Percentiles rank a stretch among this genome's conserved stretches.
Conservation (phyloP, 2,329 filamentous ascomycete species). For the Arthrocladium fulminans region DNA sequence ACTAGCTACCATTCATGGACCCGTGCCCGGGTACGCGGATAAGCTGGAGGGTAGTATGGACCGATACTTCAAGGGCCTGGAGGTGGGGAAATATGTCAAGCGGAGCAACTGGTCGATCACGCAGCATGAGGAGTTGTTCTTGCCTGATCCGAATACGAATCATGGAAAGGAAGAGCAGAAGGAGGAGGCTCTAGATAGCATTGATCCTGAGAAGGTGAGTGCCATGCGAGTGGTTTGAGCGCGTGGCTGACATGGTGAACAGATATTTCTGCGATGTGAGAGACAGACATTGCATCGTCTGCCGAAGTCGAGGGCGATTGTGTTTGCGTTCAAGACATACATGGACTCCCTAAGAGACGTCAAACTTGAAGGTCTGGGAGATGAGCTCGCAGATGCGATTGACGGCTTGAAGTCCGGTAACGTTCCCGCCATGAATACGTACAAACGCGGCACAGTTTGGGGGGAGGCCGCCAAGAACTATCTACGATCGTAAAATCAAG, state of each 20-base stretch:
- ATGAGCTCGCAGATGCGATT: conserved; percentile 48
- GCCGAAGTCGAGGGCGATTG: conserved; percentile 43
- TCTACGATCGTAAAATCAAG: conserved; percentile 28
- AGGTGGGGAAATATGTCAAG: conserved; percentile 47
- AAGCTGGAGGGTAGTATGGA: conserved; percentile 55
- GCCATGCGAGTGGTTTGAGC: conserved; percentile 8
- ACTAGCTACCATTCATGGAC: conserved; percentile 48
- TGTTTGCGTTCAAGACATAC: conserved; percentile 58
- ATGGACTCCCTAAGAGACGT: conserved; percentile 47
- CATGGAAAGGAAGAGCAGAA: conserved; percentile 26
- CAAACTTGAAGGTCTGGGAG: conserved; percentile 48
- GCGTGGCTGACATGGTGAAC: conserved; percentile 1
- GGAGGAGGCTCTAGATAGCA: conserved; percentile 27
- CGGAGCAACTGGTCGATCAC: conserved; percentile 45
- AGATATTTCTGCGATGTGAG: conserved; percentile 48
- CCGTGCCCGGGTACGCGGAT: conserved; percentile 49
- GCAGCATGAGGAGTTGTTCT: conserved; percentile 32
- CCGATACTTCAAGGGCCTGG: conserved; percentile 48
- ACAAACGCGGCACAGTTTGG: conserved; percentile 52
- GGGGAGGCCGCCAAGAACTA: conserved; percentile 46
- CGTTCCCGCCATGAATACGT: conserved; percentile 49
- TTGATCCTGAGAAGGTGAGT: conserved; percentile 39
- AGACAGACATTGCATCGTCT: conserved; percentile 54
- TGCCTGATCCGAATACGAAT: conserved; percentile 27
- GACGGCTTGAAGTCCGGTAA: conserved; percentile 51